Conservation (phyloP, 2,329 filamentous ascomycete genomes). For the Zymoseptoria tritici region DNA sequence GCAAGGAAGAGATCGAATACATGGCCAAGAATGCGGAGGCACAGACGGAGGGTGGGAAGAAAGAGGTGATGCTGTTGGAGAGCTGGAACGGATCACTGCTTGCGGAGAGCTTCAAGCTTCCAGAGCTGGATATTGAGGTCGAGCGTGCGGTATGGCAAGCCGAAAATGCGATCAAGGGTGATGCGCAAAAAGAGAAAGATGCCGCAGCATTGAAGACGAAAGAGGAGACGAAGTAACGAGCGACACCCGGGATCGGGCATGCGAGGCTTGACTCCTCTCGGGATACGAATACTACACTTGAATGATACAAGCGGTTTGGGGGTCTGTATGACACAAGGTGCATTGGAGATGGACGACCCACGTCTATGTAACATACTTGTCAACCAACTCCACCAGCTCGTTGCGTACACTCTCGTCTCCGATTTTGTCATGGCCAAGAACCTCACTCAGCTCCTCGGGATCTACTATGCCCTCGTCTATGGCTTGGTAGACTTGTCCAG, state of each 20-base stretch:
- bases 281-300: not conserved
- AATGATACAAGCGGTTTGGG: not conserved
- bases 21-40: conserved; percentile 34
- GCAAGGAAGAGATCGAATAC: conserved; percentile 31
- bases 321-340: not conserved
- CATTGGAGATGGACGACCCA: not conserved
- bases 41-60: conserved; percentile 33
- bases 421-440: not conserved
- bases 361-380: not conserved
- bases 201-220: not conserved
- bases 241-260: not conserved
- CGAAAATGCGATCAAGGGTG: conserved; percentile 34
- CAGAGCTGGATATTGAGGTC: conserved; percentile 48
- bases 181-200: not conserved
- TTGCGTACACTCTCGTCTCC: not conserved
- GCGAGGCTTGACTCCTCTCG: not conserved
- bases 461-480: not conserved
- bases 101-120: conserved; percentile 41
- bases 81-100: conserved; percentile 46
- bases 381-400: not conserved
- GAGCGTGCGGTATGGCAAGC: conserved; percentile 47
- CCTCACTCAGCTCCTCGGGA: not conserved
- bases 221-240: not conserved
- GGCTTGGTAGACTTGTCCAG: not conserved
- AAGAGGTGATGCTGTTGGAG: conserved; percentile 44